These are phyloP conservation scores for Diversispora eburnea DNA, from an alignment of 192 early-diverging fungal genomes.

Conservation along the genomic window DNA sequence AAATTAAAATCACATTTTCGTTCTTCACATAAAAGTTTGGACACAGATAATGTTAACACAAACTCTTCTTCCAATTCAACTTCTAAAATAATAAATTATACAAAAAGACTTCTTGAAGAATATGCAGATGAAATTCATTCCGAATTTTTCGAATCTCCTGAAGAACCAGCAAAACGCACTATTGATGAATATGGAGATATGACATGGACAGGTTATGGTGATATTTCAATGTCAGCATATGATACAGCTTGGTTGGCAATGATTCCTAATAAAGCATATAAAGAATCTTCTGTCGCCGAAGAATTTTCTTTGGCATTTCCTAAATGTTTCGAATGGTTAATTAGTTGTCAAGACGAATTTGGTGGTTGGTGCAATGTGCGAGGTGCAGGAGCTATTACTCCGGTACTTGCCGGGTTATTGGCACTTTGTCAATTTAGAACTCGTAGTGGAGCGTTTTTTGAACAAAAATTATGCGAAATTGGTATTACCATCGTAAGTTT, in stretches of 20 bases:
- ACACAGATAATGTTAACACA: too few species aligned
- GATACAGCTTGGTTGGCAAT: conserved; percentile 25
- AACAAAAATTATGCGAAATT: conserved; percentile 9
- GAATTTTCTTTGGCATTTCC: conserved; percentile 19
- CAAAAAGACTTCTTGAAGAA: not conserved
- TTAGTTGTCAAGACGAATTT: not conserved
- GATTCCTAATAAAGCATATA: conserved; percentile 9
- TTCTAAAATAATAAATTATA: not conserved
- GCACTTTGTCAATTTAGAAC: not conserved
- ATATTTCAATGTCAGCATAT: conserved; percentile 23
- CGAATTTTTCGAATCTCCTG: not conserved
- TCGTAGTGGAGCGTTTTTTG: not conserved
- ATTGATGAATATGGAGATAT: not conserved
- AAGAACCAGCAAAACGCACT: not conserved
- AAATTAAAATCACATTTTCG: too few species aligned
- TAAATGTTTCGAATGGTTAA: conserved; percentile 18
- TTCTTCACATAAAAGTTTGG: too few species aligned
- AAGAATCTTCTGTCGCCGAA: not conserved
- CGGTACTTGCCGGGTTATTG: not conserved
- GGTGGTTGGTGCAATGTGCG: not conserved
- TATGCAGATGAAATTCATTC: not conserved
- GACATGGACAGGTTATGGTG: conserved; percentile 3
- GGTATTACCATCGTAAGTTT: not conserved
- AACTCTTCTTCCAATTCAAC: too few species aligned
- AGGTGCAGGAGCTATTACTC: not conserved